Evolutionary conservation across 2,329 filamentous ascomycete species (phyloP), one percentile per base, ranked within the genome.

Genomic region (Fonsecaea monophora): DNA sequence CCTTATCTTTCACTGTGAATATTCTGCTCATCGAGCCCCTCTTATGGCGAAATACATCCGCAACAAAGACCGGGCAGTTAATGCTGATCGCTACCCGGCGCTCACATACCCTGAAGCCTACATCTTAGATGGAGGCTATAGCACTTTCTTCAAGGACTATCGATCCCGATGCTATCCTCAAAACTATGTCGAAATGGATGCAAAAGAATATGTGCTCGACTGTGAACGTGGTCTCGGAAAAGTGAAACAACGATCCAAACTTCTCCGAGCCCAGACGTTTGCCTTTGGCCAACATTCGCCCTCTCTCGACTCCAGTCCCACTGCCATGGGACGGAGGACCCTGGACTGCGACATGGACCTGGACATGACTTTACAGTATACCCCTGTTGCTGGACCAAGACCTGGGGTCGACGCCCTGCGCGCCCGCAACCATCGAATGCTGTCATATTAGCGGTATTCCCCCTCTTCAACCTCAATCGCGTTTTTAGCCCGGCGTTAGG

Each of bases 31-130:
- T 78, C 92, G 95, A 69, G 95, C 95, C 54, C 95, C 95, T 55
- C 89, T 97, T 70, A 98, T 98, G 91, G 95, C 95, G 58, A 93
- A 95, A 74, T 92, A 93, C 78, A 88, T 99, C 68, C 94, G 95
- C 72, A 90, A 92, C 68, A 89, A 92, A 76, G 95, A 99, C 79
- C 92, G 95, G 67, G 88, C 89, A 42, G 84, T 89, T 75, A 99
- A 99, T 78, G 88, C 89, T 62, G 92, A 95, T 78, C 86, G 86
- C 71, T 99, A 98, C 76, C 95, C 95, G 18, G 86, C 85, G 67
- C 87, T 99, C 68, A 93, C 90, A n/a, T 99, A 96, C 75, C 95
- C 95, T 1, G 95, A 99, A 78, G 89, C 98, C 71, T 99, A 99
- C 79, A 97, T 99, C 74, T 84, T 99, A 48, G 93, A 98, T 72